Evolutionary conservation across 257 asterid genomes (phyloP).

Genomic region (Penstemon newberryi): DNA sequence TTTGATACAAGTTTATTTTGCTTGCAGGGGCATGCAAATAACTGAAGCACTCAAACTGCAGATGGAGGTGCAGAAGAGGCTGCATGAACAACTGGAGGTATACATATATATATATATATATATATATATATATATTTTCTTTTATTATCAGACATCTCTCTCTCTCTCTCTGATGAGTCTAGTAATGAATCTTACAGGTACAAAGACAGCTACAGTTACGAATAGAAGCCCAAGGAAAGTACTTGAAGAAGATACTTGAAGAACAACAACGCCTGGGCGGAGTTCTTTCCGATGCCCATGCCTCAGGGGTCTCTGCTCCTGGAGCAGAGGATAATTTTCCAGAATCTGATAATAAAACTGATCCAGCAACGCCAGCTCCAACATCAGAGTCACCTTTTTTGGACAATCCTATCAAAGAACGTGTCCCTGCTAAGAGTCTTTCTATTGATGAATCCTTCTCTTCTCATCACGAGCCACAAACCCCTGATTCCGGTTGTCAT

Average conservation of each 20-base stretch:
- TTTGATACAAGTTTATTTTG: constrained; percentile 17
- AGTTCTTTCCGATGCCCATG: constrained; percentile 67
- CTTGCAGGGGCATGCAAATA: constrained; percentile 82
- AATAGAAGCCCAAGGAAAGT: constrained; percentile 98
- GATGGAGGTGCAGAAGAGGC: constrained; percentile 99
- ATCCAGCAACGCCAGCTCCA: constrained; percentile 82
- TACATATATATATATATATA: background rate
- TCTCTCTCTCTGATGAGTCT: constrained; percentile 7
- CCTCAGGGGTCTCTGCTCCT: constrained; percentile 45
- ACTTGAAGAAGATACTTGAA: constrained; percentile 91
- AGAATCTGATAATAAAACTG: constrained; percentile 57
- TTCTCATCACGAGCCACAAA: constrained; percentile 77
- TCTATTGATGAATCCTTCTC: constrained; percentile 76
- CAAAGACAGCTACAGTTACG: constrained; percentile 91
- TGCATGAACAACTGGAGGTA: constrained; percentile 98
- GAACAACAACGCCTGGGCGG: constrained; percentile 87
- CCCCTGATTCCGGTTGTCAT: constrained; percentile 74
- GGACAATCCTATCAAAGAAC: constrained; percentile 54
- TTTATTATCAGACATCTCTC: background rate
- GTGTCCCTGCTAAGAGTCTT: constrained; percentile 50
- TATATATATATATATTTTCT: background rate
- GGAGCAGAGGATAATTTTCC: constrained; percentile 41
- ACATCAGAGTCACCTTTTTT: constrained; percentile 61
- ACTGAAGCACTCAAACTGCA: constrained; percentile 96
- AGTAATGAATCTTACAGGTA: constrained; percentile 50